Percentiles rank a stretch among this genome's conserved stretches.
These are phyloP conservation scores for Daucus carota DNA, from an alignment of 129 eudicot genomes.

Conservation along the genomic window DNA sequence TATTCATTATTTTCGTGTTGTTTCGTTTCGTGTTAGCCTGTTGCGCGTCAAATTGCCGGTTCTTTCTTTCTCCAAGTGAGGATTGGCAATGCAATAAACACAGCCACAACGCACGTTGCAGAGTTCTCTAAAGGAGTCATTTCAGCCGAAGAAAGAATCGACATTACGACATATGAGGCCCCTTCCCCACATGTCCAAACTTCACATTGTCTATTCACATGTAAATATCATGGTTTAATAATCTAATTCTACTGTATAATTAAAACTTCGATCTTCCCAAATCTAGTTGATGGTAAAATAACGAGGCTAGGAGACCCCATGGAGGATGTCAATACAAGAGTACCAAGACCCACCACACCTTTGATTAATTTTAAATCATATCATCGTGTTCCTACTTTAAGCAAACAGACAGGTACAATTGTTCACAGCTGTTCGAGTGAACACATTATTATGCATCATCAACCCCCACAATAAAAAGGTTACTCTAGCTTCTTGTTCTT, in stretches of 20 bases:
- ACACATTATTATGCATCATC: not conserved
- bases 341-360: not conserved
- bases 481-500: not conserved
- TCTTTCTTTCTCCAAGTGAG: no score
- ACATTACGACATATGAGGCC: not conserved
- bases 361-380: not conserved
- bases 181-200: conserved; percentile 2
- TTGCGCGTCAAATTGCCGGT: no score
- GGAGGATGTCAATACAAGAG: not conserved
- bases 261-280: not conserved
- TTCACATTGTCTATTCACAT: not conserved
- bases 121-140: not conserved
- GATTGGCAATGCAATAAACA: no score
- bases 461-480: not conserved
- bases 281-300: not conserved
- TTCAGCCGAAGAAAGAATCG: not conserved
- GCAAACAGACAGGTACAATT: not conserved
- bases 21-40: no score
- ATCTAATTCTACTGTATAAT: not conserved
- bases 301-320: not conserved
- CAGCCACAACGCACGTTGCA: not conserved
- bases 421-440: not conserved
- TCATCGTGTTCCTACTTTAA: not conserved
- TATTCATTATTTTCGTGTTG: no score
- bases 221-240: not conserved